Conservation (phyloP, 2,329 filamentous ascomycete species). For the Penicillium sp. region DNA sequence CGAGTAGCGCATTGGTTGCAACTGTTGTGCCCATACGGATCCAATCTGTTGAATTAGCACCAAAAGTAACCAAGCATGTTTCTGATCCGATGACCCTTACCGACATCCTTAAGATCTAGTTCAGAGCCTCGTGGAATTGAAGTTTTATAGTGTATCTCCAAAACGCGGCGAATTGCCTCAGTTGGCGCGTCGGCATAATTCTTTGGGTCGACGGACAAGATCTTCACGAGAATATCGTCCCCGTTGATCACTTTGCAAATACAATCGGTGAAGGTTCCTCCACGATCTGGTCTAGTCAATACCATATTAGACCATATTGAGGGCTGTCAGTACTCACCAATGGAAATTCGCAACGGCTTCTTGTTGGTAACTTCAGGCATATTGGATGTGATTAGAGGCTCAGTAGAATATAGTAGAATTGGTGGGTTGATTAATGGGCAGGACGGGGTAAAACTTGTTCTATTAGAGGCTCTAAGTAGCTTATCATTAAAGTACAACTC, state of each 20-base stretch:
- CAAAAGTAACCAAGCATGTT: neutral
- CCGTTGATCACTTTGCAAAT: conserved; percentile 1
- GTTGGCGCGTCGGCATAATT: conserved; percentile 75
- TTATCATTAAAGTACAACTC: neutral
- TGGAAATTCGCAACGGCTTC: neutral
- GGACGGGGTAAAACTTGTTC: neutral
- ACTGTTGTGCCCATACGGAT: conserved; percentile 93
- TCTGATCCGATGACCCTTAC: neutral
- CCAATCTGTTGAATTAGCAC: conserved; percentile 8
- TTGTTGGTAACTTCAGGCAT: conserved; percentile 3
- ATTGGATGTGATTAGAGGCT: neutral
- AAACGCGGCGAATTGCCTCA: conserved; percentile 17
- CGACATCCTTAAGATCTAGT: conserved; percentile 17
- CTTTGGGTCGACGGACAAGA: conserved; percentile 79
- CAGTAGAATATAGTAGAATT: neutral
- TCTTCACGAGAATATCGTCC: conserved; percentile 71
- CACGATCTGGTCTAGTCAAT: conserved; percentile 27
- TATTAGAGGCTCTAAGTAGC: conserved; percentile 1
- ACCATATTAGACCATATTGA: neutral
- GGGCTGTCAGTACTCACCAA: neutral
- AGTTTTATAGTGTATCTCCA: conserved; percentile 10
- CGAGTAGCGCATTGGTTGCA: conserved; percentile 73
- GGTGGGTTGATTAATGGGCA: neutral
- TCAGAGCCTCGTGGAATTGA: conserved; percentile 16
- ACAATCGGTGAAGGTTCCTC: conserved; percentile 39